Percentiles rank a stretch among this genome's conserved stretches.
phyloP scores from a whole-genome alignment of 2,329 filamentous ascomycete genomes.

The Acrocalymma vagum region DNA sequence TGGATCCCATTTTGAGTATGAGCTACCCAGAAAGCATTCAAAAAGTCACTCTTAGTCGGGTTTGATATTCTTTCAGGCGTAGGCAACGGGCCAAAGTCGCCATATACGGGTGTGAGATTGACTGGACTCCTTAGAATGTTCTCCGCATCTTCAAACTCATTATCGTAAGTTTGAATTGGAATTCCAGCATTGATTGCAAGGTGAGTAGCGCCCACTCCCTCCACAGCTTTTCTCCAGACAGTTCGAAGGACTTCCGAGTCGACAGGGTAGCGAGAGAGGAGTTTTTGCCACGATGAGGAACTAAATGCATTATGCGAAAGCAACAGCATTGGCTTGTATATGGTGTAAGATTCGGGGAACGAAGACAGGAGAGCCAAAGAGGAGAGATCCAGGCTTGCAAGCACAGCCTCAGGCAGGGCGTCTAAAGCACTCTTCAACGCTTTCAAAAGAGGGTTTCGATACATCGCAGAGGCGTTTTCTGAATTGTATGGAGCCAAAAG shows the following conservation, averaged over 20 bases:
- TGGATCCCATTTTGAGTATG: slow-evolving; percentile 77
- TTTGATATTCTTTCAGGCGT: slow-evolving; percentile 21
- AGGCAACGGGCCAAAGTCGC: slow-evolving; percentile 72
- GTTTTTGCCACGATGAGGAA: slow-evolving; percentile 39
- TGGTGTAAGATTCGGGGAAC: slow-evolving; percentile 57
- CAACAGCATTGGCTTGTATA: slow-evolving; percentile 67
- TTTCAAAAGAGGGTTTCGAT: slow-evolving; percentile 30
- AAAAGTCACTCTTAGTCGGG: slow-evolving; percentile 63
- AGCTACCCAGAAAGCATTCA: slow-evolving; percentile 77
- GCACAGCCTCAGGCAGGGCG: slow-evolving; percentile 14
- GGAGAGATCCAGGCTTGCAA: slow-evolving; percentile 23
- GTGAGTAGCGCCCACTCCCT: slow-evolving; percentile 60
- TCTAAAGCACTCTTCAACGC: slow-evolving; percentile 27
- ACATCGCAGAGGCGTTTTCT: neutral
- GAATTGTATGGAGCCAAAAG: no score
- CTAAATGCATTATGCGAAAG: slow-evolving; percentile 59
- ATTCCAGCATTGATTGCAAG: slow-evolving; percentile 69
- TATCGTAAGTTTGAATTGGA: slow-evolving; percentile 44
- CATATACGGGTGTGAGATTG: slow-evolving; percentile 74
- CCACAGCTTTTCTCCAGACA: slow-evolving; percentile 37
- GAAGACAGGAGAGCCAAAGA: slow-evolving; percentile 20
- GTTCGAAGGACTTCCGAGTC: slow-evolving; percentile 34
- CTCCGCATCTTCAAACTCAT: no score
- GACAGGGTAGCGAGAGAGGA: slow-evolving; percentile 33
- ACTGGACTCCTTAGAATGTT: slow-evolving; percentile 80